Percentiles rank a stretch among this genome's conserved stretches.
Conservation (phyloP, 148 eudicot species). For the Polygonum aviculare region DNA sequence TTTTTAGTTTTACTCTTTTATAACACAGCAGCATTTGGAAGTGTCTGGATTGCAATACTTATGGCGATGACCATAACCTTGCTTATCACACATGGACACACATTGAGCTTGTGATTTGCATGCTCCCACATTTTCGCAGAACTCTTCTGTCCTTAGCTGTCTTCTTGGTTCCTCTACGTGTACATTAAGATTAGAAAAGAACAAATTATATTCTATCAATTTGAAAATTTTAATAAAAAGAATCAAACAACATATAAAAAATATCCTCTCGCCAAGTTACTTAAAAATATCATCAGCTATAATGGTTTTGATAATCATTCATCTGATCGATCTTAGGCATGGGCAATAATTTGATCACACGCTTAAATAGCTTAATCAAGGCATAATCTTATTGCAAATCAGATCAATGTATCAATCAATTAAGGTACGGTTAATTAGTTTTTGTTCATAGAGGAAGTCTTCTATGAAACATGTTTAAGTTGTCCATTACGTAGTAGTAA, state of each 20-base stretch:
- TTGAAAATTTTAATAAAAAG: not conserved
- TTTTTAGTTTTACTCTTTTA: not conserved
- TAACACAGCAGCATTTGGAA: not conserved
- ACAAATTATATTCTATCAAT: not conserved
- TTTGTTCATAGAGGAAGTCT: too few relatives aligned
- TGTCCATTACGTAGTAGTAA: too few relatives aligned
- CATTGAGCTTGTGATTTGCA: not conserved
- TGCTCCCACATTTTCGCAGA: not conserved
- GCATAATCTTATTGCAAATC: too few relatives aligned
- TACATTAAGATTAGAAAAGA: not conserved
- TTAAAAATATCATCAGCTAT: too few relatives aligned
- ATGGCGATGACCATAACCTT: not conserved
- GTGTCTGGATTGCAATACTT: not conserved
- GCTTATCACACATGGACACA: not conserved
- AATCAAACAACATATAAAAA: not conserved
- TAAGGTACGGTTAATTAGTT: too few relatives aligned
- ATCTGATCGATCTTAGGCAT: too few relatives aligned
- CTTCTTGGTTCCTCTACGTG: not conserved
- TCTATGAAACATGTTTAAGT: too few relatives aligned
- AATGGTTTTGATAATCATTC: not conserved
- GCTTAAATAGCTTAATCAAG: too few relatives aligned
- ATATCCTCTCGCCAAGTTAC: too few relatives aligned
- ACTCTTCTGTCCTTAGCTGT: not conserved
- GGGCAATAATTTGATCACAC: too few relatives aligned
- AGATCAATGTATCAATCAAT: too few relatives aligned